A percentile compares a stretch with the other conserved stretches of the same genome.
Evolutionary conservation across 768 basidiomycete species (phyloP).

Genomic region (Tulasnella sp.): DNA sequence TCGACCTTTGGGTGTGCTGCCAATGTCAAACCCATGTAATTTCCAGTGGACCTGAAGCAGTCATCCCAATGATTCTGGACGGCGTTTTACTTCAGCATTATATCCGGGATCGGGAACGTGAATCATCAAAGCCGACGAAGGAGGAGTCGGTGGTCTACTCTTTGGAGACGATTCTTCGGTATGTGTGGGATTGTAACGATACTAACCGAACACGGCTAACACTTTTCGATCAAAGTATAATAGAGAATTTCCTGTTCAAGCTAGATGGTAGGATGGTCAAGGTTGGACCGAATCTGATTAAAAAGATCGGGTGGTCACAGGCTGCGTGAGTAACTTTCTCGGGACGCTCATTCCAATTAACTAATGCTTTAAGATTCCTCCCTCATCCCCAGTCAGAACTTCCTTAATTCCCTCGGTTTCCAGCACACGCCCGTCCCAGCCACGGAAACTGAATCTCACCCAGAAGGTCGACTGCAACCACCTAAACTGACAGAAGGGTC

Average conservation of each 20-base stretch:
- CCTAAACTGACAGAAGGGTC: constrained; percentile 39
- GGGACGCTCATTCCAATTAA: not conserved
- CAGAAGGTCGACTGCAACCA: constrained; percentile 22
- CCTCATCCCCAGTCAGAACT: not conserved
- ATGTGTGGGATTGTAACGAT: constrained; percentile 28
- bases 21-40: constrained; percentile 72
- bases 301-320: constrained; percentile 26
- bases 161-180: constrained; percentile 63
- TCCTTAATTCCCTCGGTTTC: not conserved
- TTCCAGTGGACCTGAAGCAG: constrained; percentile 41
- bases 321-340: constrained; percentile 34
- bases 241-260: constrained; percentile 60
- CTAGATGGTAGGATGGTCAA: constrained; percentile 35
- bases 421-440: not conserved
- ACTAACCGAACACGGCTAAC: not conserved
- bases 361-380: not conserved
- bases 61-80: constrained; percentile 68
- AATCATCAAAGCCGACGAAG: constrained; percentile 39
- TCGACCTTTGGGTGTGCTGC: constrained; percentile 78
- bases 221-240: constrained; percentile 40
- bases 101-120: constrained; percentile 43
- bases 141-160: constrained; percentile 49
- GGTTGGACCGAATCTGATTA: constrained; percentile 3
- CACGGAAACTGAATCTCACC: constrained; percentile 10
- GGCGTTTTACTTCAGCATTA: constrained; percentile 55